Conservation (phyloP, 164 flowering plant genomes). For the Litsea cubeba region DNA sequence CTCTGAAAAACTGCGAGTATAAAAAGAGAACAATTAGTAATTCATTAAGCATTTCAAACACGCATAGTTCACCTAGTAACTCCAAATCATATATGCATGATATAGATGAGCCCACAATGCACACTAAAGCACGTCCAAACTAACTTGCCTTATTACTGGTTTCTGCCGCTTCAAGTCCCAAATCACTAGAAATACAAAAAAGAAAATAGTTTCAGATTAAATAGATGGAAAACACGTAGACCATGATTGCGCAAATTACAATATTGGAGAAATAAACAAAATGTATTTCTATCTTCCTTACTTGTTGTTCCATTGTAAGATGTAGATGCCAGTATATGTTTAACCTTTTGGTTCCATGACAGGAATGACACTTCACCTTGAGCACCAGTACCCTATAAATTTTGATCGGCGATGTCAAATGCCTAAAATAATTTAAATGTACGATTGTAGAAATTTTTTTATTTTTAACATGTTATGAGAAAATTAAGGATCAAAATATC, state of each 20-base stretch:
- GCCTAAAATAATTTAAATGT: too few relatives aligned
- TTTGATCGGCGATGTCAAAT: not conserved
- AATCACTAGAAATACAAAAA: slow-evolving; percentile 47
- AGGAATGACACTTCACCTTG: slow-evolving; percentile 91
- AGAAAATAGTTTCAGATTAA: not conserved
- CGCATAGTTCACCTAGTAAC: not conserved
- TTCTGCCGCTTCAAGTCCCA: slow-evolving; percentile 98
- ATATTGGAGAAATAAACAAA: not conserved
- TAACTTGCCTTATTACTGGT: slow-evolving; percentile 75
- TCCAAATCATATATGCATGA: not conserved
- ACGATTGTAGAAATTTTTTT: too few relatives aligned
- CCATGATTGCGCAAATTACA: not conserved
- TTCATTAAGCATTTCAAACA: not conserved
- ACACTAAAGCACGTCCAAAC: not conserved
- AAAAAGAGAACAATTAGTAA: not conserved
- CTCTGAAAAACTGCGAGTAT: slow-evolving; percentile 66
- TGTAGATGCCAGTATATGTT: slow-evolving; percentile 86
- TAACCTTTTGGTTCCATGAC: slow-evolving; percentile 93
- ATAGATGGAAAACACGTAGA: not conserved
- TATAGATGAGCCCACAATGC: not conserved
- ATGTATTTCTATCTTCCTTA: slow-evolving; percentile 27
- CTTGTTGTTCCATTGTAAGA: slow-evolving; percentile 89
- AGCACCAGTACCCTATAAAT: slow-evolving; percentile 69
- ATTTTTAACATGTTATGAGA: not conserved
- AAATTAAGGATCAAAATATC: too few relatives aligned